These are phyloP conservation scores for Solanum medicagineum DNA, from an alignment of 257 asterid genomes.

Conservation along the genomic window DNA sequence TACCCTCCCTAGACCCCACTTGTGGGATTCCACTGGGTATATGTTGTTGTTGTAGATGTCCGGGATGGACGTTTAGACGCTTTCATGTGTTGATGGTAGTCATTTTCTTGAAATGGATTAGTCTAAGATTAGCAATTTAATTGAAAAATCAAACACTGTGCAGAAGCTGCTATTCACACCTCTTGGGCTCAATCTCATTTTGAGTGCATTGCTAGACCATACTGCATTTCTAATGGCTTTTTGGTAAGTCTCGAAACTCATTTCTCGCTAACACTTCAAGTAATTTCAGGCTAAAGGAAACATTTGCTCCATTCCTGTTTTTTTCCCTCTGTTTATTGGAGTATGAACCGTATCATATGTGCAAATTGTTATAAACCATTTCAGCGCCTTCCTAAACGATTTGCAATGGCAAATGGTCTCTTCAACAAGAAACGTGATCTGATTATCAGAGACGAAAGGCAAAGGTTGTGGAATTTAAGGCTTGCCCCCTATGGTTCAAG, in stretches of 20 bases:
- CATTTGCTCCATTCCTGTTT: neutral
- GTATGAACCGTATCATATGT: neutral
- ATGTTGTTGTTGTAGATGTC: neutral
- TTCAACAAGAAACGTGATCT: neutral
- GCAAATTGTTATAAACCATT: neutral
- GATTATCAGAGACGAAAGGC: neutral
- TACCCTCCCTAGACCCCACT: no score
- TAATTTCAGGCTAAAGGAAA: neutral
- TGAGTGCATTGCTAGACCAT: neutral
- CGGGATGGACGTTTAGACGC: neutral
- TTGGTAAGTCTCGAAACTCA: neutral
- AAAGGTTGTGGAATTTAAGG: neutral
- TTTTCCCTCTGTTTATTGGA: neutral
- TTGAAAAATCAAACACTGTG: neutral
- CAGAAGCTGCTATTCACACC: neutral
- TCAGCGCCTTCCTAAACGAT: neutral
- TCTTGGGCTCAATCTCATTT: neutral
- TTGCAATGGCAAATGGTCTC: neutral
- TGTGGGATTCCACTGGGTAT: no score
- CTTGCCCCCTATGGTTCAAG: neutral
- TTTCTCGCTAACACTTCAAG: neutral
- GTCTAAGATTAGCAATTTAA: neutral
- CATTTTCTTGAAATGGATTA: neutral
- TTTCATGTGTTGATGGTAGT: neutral
- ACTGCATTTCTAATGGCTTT: neutral